These are phyloP conservation scores for Carex arenaria DNA, from an alignment of 202 grass and related monocot species.

Conservation along the genomic window DNA sequence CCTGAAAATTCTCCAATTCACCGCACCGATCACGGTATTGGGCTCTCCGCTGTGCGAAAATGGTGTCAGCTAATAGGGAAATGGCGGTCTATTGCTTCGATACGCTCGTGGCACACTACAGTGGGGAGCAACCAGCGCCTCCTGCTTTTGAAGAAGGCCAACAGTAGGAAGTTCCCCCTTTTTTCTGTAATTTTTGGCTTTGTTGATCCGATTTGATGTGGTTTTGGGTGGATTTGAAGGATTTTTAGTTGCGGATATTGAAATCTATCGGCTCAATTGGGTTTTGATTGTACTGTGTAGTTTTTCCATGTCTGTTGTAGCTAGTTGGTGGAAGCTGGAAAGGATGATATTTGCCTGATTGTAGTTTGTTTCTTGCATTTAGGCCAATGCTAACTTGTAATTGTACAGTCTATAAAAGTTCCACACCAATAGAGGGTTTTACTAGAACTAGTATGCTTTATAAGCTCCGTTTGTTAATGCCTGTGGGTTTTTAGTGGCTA, in stretches of 20 bases:
- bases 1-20: background rate
- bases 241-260: background rate
- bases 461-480: background rate
- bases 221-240: background rate
- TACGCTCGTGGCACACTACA: conserved; percentile 84
- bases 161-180: conserved; percentile 49
- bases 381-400: background rate
- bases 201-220: background rate
- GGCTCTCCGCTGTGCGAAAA: conserved; percentile 22
- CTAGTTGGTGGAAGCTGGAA: background rate
- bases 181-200: background rate
- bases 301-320: background rate
- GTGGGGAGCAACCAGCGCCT: conserved; percentile 50
- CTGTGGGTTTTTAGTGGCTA: background rate
- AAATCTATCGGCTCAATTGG: background rate
- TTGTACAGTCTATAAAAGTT: background rate
- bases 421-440: background rate
- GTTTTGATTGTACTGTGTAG: background rate
- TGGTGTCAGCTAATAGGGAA: conserved; percentile 82
- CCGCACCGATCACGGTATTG: background rate
- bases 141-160: conserved; percentile 86
- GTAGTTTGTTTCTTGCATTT: conserved; percentile 1
- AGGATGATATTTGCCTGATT: background rate
- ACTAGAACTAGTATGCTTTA: background rate
- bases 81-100: conserved; percentile 97